Conservation (phyloP, 2,329 filamentous ascomycete genomes). For the Orbilia ellipsospora region DNA sequence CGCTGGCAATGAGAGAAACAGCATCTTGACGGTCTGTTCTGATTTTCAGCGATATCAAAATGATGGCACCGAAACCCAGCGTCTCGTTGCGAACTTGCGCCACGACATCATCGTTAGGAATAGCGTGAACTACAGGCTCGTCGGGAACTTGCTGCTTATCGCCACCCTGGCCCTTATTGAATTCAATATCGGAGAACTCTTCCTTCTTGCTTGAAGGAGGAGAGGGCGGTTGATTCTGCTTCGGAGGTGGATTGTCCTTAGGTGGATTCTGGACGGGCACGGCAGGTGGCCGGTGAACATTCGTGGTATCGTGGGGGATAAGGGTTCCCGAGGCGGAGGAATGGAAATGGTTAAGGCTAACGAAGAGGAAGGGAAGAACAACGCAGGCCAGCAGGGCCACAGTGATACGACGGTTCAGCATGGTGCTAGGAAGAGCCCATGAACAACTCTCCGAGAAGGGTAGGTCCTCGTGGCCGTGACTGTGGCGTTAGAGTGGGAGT, state of each 20-base stretch:
- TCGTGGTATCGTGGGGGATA: background rate
- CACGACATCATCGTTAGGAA: slow-evolving; percentile 31
- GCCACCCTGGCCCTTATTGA: slow-evolving; percentile 24
- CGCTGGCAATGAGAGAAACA: slow-evolving; percentile 41
- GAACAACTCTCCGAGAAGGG: too few relatives aligned
- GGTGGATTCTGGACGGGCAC: slow-evolving; percentile 11
- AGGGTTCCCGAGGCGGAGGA: slow-evolving; percentile 1
- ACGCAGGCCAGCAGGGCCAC: slow-evolving; percentile 36
- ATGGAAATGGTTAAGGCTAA: slow-evolving; percentile 34
- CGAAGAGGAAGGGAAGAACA: slow-evolving; percentile 39
- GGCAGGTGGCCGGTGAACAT: background rate
- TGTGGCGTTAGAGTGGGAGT: too few relatives aligned
- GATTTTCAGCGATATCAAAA: slow-evolving; percentile 49
- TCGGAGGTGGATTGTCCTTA: background rate
- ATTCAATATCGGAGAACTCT: slow-evolving; percentile 48
- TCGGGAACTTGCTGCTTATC: slow-evolving; percentile 10
- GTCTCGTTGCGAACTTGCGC: slow-evolving; percentile 46
- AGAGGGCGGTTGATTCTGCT: background rate
- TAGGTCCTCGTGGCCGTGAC: too few relatives aligned
- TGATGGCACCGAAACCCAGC: slow-evolving; percentile 46
- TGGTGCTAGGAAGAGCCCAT: slow-evolving; percentile 19
- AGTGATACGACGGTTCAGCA: slow-evolving; percentile 45
- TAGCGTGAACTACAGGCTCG: slow-evolving; percentile 10
- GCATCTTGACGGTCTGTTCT: slow-evolving; percentile 52
- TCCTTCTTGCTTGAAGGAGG: slow-evolving; percentile 13